Percentiles rank a stretch among this genome's conserved stretches.
phyloP scores from a whole-genome alignment of 108 stramenopile species.

The Cylindrotheca closterium region DNA sequence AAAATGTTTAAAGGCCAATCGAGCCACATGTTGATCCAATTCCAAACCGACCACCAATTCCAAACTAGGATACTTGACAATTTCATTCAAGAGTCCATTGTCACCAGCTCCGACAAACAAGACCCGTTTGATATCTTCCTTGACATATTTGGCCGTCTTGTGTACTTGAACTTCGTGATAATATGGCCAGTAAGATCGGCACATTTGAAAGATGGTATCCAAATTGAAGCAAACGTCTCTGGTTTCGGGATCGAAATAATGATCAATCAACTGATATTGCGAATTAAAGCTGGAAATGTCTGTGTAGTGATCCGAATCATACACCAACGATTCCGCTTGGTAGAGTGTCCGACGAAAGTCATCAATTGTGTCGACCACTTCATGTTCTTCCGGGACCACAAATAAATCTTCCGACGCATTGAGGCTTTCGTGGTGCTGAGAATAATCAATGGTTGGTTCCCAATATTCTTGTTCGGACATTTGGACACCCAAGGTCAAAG shows the following conservation, averaged over 20 bases:
- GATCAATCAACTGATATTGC: constrained; percentile 35
- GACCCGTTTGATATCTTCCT: constrained; percentile 22
- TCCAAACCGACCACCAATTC: constrained; percentile 62
- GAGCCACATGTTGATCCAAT: constrained; percentile 56
- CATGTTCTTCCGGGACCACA: constrained; percentile 2
- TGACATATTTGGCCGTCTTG: constrained; percentile 52
- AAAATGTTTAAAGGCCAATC: constrained; percentile 52
- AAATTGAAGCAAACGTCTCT: constrained; percentile 61
- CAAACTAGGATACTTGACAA: constrained; percentile 49
- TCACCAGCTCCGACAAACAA: constrained; percentile 64
- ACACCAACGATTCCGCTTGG: constrained; percentile 1
- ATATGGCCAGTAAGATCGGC: constrained; percentile 54
- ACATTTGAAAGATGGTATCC: constrained; percentile 66
- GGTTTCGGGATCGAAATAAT: constrained; percentile 6
- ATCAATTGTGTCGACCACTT: background rate
- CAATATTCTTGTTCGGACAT: constrained; percentile 9
- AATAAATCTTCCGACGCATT: background rate
- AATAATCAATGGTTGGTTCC: constrained; percentile 4
- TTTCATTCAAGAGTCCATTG: constrained; percentile 58
- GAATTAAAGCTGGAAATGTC: constrained; percentile 14
- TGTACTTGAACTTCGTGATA: constrained; percentile 67
- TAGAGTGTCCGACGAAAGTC: constrained; percentile 7
- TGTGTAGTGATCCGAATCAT: constrained; percentile 19
- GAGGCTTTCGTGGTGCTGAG: background rate
- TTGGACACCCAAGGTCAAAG: constrained; percentile 16